Conservation (phyloP, 345 rosid genomes). For the Melastoma malabathricum region DNA sequence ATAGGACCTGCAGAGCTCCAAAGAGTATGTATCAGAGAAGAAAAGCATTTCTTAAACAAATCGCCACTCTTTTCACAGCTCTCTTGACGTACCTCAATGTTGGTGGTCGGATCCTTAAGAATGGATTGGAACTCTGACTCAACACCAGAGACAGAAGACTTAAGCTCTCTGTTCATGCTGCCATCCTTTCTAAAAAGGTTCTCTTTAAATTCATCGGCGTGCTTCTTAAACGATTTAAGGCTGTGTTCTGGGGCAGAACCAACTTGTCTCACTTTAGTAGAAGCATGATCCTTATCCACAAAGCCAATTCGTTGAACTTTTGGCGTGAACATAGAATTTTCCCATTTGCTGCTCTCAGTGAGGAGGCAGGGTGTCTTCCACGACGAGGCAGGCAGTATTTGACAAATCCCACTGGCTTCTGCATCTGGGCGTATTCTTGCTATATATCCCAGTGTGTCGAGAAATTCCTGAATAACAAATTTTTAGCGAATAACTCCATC, state of each 20-base stretch:
- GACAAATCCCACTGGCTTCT: constrained; percentile 58
- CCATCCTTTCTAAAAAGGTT: constrained; percentile 23
- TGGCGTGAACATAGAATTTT: constrained; percentile 25
- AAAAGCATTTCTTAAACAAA: not conserved
- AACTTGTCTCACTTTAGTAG: constrained; percentile 16
- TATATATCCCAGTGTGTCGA: constrained; percentile 43
- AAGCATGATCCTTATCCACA: constrained; percentile 6
- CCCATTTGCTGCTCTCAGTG: constrained; percentile 34
- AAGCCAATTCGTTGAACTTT: constrained; percentile 39
- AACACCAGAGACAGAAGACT: constrained; percentile 24
- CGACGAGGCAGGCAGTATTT: constrained; percentile 60
- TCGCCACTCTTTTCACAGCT: constrained; percentile 6
- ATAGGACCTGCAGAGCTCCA: constrained; percentile 35
- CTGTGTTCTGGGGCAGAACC: constrained; percentile 30
- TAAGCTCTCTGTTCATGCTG: constrained; percentile 9
- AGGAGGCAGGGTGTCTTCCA: constrained; percentile 56
- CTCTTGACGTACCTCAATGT: constrained; percentile 35
- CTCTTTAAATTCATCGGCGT: constrained; percentile 34
- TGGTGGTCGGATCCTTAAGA: constrained; percentile 38
- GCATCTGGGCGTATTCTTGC: constrained; percentile 37
- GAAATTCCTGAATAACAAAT: constrained; percentile 44
- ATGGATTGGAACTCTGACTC: constrained; percentile 50
- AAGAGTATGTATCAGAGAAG: constrained; percentile 2
- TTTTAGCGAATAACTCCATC: not conserved
- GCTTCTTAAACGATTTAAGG: constrained; percentile 34